Evolutionary conservation across 2,329 filamentous ascomycete species (phyloP).

Genomic region (Scedosporium boydii): DNA sequence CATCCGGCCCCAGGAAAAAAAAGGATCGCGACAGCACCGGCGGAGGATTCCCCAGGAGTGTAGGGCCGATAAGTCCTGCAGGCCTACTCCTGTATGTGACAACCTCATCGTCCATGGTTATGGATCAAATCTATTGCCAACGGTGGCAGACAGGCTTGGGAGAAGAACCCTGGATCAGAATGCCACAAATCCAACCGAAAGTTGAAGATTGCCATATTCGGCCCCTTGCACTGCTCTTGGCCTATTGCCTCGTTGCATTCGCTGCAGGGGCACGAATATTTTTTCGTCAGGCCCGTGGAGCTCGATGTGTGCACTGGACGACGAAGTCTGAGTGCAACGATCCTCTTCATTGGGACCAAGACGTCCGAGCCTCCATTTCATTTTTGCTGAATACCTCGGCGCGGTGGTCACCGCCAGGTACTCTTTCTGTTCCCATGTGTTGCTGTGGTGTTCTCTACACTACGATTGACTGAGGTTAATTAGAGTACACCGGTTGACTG

Average conservation of each 20-base stretch:
- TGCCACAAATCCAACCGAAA: background rate
- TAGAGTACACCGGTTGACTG: too few relatives aligned
- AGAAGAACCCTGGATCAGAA: background rate
- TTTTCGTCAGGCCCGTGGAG: background rate
- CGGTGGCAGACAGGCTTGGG: background rate
- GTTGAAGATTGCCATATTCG: background rate
- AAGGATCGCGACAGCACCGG: background rate
- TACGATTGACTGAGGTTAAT: too few relatives aligned
- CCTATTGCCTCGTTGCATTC: background rate
- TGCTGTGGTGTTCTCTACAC: background rate
- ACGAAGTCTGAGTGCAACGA: background rate
- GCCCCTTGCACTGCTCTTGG: background rate
- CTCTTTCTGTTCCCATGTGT: background rate
- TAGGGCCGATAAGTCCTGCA: conserved; percentile 1
- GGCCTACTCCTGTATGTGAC: background rate
- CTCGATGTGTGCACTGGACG: background rate
- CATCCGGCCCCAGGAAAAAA: background rate
- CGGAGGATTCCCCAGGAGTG: background rate
- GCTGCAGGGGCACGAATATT: background rate
- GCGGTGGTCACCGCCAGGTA: background rate
- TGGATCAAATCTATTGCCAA: background rate
- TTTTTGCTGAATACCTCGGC: background rate
- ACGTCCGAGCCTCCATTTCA: background rate
- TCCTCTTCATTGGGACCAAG: background rate
- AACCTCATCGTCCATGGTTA: background rate